These are phyloP conservation scores for Thelonectria discophora DNA, from an alignment of 2,329 filamentous ascomycete genomes.

Conservation along the genomic window DNA sequence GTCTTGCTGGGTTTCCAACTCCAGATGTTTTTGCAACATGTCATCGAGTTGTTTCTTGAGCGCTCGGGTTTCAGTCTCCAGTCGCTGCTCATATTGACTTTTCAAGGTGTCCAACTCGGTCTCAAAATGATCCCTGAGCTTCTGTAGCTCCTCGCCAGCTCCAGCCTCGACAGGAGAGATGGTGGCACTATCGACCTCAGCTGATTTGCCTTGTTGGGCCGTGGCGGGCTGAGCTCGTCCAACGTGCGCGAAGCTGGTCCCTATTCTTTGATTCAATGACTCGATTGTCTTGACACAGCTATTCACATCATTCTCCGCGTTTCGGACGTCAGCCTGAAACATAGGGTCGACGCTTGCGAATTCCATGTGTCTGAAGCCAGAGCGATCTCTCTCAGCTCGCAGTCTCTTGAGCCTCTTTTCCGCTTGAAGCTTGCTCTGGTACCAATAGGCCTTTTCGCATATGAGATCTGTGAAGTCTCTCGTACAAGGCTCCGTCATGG, in stretches of 20 bases:
- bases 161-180: neutral
- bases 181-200: neutral
- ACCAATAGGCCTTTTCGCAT: constrained; percentile 35
- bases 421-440: constrained; percentile 28
- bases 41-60: constrained; percentile 27
- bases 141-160: constrained; percentile 28
- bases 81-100: constrained; percentile 12
- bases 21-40: constrained; percentile 24
- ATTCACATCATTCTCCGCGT: constrained; percentile 17
- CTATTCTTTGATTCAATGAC: constrained; percentile 21
- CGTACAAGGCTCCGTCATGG: neutral
- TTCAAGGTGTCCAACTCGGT: constrained; percentile 6
- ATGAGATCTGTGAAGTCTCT: constrained; percentile 34
- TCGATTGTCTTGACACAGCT: constrained; percentile 19
- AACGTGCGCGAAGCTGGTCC: constrained; percentile 8
- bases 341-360: constrained; percentile 34
- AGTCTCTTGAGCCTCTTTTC: constrained; percentile 31
- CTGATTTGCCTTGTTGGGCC: neutral
- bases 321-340: constrained; percentile 28
- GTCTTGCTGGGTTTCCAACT: constrained; percentile 31
- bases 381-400: constrained; percentile 28
- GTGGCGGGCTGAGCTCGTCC: constrained; percentile 12
- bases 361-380: constrained; percentile 31
- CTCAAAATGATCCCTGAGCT: constrained; percentile 22
- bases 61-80: constrained; percentile 18